Conservation (phyloP, 2,329 filamentous ascomycete genomes). For the Talaromyces sp. region DNA sequence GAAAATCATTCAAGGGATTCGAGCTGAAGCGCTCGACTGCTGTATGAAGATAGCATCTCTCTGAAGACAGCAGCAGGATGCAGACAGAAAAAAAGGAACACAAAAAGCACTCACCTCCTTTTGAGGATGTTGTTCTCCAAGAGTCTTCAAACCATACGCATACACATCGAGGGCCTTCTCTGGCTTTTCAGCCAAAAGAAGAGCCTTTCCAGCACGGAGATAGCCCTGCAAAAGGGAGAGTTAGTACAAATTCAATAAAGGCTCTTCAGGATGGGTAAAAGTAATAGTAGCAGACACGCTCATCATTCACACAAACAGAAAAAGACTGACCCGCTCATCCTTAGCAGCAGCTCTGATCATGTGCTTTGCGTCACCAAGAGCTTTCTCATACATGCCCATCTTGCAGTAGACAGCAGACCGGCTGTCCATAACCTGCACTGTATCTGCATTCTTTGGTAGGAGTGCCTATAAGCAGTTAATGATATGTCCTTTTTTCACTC, state of each 20-base stretch:
- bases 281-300: not conserved
- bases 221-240: constrained; percentile 45
- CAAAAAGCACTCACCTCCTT: constrained; percentile 23
- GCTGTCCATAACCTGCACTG: constrained; percentile 50
- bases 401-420: constrained; percentile 56
- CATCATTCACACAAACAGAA: not conserved
- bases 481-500: not conserved
- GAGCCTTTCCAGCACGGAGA: constrained; percentile 51
- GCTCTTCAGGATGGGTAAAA: not conserved
- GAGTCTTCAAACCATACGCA: constrained; percentile 54
- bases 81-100: not conserved
- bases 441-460: constrained; percentile 29
- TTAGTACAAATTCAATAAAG: not conserved
- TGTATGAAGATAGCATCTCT: not conserved
- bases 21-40: no score
- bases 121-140: constrained; percentile 41
- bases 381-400: constrained; percentile 48
- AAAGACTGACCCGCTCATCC: constrained; percentile 46
- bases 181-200: constrained; percentile 47
- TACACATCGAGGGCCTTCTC: constrained; percentile 57
- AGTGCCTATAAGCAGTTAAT: constrained; percentile 33
- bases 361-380: constrained; percentile 55
- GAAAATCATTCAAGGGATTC: not conserved
- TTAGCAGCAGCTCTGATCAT: constrained; percentile 53
- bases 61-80: not conserved